Evolutionary conservation across 345 rosid species (phyloP), one percentile per base, ranked within the genome.

Genomic region (Populus deltoides): DNA sequence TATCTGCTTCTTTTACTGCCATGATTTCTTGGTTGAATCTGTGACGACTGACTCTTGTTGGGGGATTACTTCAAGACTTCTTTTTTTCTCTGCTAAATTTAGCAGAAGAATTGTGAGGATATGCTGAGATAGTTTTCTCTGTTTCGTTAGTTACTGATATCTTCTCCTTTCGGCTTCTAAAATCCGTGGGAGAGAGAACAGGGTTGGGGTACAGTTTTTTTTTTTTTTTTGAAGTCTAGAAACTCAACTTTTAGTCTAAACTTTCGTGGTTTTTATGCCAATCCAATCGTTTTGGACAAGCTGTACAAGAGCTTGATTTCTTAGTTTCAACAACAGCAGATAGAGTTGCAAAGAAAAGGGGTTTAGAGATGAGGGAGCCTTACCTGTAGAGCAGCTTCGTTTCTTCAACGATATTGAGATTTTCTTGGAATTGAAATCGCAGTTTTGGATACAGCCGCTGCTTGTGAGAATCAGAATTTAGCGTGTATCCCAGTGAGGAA

Each of bases 1-100:
- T 81, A 75, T 84, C 84, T 81, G 85, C 89, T 86, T 72, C 82
- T 83, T 70, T 85, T 84, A 86, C 84, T 87, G 88, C 86, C 84
- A 85, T 83, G 70, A 80, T 73, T 78, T 81, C 80, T 83, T 81
- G 78, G 79, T 89, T 86, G 87, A 87, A 81, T 86, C 90, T 77
- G 81, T 83, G 69, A 77, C 79, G 86, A 85, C 84, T 85, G 86
- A 85, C 84, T 85, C 81, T 78, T 75, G 45, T 62, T 62, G 43
- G 49, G 29, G 47, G 67, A 2, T 41, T 73, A 0, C 29, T 78
- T n/a, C 43, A 41, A 41, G 27, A 70, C 61, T 43, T 27, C 33
- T 12, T 11, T 45, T 63, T 8, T 61, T 13, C 31, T 29, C n/a
- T 41, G 45, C 72, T 75, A 13, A 43, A 16, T 71, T 33, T 45